Evolutionary conservation across 2,329 filamentous ascomycete genomes (phyloP), one percentile per base, ranked within the genome.

Genomic region (Plectosphaerella plurivora): DNA sequence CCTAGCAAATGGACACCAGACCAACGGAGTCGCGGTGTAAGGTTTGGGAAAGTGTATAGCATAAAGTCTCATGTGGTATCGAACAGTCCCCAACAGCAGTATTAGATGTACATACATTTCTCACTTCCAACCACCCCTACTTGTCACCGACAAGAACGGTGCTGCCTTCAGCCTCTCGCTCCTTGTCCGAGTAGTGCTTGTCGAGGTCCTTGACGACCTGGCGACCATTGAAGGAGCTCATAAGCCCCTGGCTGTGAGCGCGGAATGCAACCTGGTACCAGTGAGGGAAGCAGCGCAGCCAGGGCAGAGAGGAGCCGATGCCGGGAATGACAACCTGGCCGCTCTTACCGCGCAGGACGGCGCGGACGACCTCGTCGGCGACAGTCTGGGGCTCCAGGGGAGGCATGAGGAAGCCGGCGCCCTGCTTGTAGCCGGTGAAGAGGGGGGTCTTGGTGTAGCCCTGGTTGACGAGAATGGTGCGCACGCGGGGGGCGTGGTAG

Each of bases 401-500:
- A 1, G 78, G 79, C 53, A 77, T 63, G n/a, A 83, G 50, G 59
- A 79, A 84, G 1, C 69, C 70, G 54, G 72, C 65, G 46, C 73
- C 73, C 16, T 77, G 75, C 6, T 73, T 68, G 59, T 84, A 81
- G 1, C 80, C 81, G 25, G 73, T 66, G 60, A 87, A 86, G 10
- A 88, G 71, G n/a, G 75, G 65, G 1, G 77, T 89, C 61, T 75
- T 80, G 59, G 75, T 85, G 65, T 82, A 87, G 45, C 76, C 81
- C 60, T 82, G 86, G 56, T 82, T 83, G 47, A 89, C 77, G 8
- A 84, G 61, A n/a, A 89, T 77, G 5, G 86, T 88, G 48, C 86
- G 76, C 25, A 90, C 81, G 53, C 75, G 77, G 1, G 78, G 79
- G 1, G 86, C 86, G 22, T 80, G 75, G 65, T 89, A 88, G 33